Base-by-base conservation (phyloP, 495 filamentous ascomycete genomes). In the Penicillium arizonense region DNA sequence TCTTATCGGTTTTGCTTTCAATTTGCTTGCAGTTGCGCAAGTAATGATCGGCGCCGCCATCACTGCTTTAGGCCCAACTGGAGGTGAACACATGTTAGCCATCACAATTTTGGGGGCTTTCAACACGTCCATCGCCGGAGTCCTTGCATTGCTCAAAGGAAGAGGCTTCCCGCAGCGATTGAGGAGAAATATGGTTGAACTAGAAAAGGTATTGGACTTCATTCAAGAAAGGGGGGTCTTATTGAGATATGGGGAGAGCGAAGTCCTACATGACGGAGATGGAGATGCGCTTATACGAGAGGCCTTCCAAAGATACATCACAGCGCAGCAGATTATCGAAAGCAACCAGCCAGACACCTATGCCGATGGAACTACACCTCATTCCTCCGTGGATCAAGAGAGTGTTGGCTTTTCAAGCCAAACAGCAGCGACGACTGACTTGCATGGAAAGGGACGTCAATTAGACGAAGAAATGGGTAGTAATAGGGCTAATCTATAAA, bases 91-190 rank as follows among this genome's bases (percentile, higher is more conserved):
- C 51, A 56, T 66, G 13, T 36, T 62, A 2, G 44, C 60, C 24
- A 74, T 80, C 40, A 81, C 76, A 2, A 49, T 73, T 12, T 63
- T 80, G 4, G 78, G 75, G 1, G 76, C 75, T 11, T 47, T 75
- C 44, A 79, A 79, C 58, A 81, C 78, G 0, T 60, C 76, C 16
- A 58, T 72, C 6, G 77, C 77, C 16, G 78, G 78, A 6, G 47
- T 81, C 8, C 61, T 81, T 2, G 78, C 72, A 10, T 53, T 81
- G 32, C 47, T 81, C 53, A 75, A 78, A 59, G 79, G 79, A 51
- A 78, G 76, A 50, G 78, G 78, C 0, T 58, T 81, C 8, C 78
- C 78, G 9, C 69, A 77, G 48, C 62, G 78, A 4, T 75, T 77
- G 34, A 69, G 76, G 12, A 65, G 70, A 41, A 67, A 79, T 57